phyloP scores from a whole-genome alignment of 164 flowering plant species.

The Brasenia schreberi region DNA sequence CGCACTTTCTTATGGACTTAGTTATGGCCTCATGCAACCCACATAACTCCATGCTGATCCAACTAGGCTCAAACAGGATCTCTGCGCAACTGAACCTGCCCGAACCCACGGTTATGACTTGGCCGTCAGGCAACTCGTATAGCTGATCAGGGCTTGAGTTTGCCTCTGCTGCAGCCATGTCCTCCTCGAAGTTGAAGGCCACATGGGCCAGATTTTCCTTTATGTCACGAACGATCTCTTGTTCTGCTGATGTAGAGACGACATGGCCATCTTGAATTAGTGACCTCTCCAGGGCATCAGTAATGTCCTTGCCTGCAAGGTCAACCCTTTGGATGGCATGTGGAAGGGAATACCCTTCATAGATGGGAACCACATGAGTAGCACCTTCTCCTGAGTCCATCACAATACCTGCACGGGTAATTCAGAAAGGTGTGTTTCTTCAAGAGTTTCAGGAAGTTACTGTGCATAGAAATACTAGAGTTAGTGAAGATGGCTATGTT shows the following conservation, averaged over 20 bases:
- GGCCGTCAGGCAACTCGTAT: slow-evolving; percentile 18
- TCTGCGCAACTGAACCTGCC: slow-evolving; percentile 14
- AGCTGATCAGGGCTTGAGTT: slow-evolving; percentile 10
- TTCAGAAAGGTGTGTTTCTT: too few species aligned
- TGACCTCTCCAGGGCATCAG: slow-evolving; percentile 15
- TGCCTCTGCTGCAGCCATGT: slow-evolving; percentile 8
- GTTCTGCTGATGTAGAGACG: slow-evolving; percentile 21
- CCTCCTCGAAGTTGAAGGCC: slow-evolving; percentile 16
- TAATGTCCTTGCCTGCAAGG: slow-evolving; percentile 22
- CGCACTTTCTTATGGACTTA: slow-evolving; percentile 14
- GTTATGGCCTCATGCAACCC: slow-evolving; percentile 13
- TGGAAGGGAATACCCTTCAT: slow-evolving; percentile 23
- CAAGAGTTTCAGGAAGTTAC: too few species aligned
- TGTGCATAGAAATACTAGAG: too few species aligned
- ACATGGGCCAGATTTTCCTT: slow-evolving; percentile 18
- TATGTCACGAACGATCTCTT: slow-evolving; percentile 23
- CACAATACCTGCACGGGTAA: slow-evolving; percentile 16
- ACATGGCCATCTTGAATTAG: slow-evolving; percentile 19
- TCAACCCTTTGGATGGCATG: slow-evolving; percentile 21
- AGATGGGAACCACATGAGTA: slow-evolving; percentile 20
- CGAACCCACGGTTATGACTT: slow-evolving; percentile 10
- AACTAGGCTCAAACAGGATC: slow-evolving; percentile 13
- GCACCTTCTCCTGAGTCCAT: slow-evolving; percentile 27
- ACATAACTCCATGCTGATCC: slow-evolving; percentile 10
- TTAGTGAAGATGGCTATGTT: too few species aligned